A percentile compares a stretch with the other conserved stretches of the same genome.
Evolutionary conservation across 2,329 filamentous ascomycete species (phyloP).

Genomic region (Penicillium sp.): DNA sequence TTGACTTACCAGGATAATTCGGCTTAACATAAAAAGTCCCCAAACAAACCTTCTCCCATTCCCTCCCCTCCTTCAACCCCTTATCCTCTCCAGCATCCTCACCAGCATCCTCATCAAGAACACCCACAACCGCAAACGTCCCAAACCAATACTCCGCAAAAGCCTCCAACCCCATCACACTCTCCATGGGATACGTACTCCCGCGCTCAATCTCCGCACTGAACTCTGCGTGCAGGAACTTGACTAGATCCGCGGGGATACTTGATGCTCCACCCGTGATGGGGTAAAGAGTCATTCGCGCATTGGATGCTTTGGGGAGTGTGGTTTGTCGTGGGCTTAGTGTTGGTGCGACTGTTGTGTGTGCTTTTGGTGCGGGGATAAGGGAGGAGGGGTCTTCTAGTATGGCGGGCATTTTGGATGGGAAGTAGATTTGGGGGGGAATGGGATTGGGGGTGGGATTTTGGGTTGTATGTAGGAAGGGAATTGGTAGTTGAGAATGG

Average conservation of each 20-base stretch:
- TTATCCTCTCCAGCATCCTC: conserved; percentile 12
- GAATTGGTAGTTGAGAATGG: neutral
- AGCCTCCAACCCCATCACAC: conserved; percentile 37
- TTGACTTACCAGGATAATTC: conserved; percentile 46
- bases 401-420: conserved; percentile 42
- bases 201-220: conserved; percentile 44
- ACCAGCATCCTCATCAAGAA: conserved; percentile 32
- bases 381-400: conserved; percentile 44
- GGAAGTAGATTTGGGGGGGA: neutral
- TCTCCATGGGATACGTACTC: conserved; percentile 48
- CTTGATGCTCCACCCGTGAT: conserved; percentile 31
- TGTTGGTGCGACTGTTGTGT: conserved; percentile 26
- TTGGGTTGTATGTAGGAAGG: neutral
- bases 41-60: conserved; percentile 46
- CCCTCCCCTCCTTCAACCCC: conserved; percentile 33
- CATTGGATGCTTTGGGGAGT: conserved; percentile 32
- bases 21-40: conserved; percentile 52
- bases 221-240: conserved; percentile 43
- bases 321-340: conserved; percentile 34
- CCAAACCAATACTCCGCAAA: conserved; percentile 49
- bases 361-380: conserved; percentile 35
- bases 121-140: conserved; percentile 44
- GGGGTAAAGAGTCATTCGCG: conserved; percentile 39
- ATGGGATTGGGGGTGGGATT: too few relatives aligned
- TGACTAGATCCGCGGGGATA: conserved; percentile 35